Evolutionary conservation across 257 asterid genomes (phyloP).

Genomic region (Scutellaria barbata): DNA sequence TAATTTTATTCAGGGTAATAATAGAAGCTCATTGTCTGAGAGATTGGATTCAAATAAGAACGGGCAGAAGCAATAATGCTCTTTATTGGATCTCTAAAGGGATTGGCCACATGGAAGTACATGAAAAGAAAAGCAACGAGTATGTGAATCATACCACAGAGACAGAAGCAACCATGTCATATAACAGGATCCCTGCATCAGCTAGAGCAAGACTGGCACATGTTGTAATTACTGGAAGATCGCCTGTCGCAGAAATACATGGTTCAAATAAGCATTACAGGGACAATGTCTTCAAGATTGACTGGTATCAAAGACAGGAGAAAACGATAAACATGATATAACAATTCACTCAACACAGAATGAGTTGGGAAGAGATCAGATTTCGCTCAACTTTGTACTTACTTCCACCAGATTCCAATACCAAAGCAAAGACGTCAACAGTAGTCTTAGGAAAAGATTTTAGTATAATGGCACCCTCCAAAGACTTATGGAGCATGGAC

Average conservation of each 20-base stretch:
- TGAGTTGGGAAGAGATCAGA: not conserved
- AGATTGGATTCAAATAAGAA: constrained; percentile 1
- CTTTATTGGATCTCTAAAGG: constrained; percentile 22
- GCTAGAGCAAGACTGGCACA: constrained; percentile 99
- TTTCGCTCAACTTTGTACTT: constrained; percentile 42
- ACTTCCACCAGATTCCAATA: constrained; percentile 99
- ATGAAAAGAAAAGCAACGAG: constrained; percentile 17
- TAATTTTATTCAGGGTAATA: constrained; percentile 15
- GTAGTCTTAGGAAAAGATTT: constrained; percentile 95
- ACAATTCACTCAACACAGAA: not conserved
- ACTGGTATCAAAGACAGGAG: not conserved
- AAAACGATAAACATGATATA: not conserved
- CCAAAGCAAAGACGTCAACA: constrained; percentile 97
- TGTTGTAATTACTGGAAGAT: constrained; percentile 87
- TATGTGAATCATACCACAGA: constrained; percentile 74
- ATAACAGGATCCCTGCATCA: constrained; percentile 94
- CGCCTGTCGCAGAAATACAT: constrained; percentile 57
- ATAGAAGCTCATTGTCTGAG: not conserved
- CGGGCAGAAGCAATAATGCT: not conserved
- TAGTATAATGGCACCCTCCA: constrained; percentile 89
- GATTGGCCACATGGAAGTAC: constrained; percentile 15
- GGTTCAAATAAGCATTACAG: constrained; percentile 24
- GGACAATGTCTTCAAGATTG: not conserved
- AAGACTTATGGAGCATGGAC: constrained; percentile 87
- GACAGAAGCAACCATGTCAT: constrained; percentile 87